Evolutionary conservation across 2,329 filamentous ascomycete species (phyloP).

Genomic region (Xylaria sp.): DNA sequence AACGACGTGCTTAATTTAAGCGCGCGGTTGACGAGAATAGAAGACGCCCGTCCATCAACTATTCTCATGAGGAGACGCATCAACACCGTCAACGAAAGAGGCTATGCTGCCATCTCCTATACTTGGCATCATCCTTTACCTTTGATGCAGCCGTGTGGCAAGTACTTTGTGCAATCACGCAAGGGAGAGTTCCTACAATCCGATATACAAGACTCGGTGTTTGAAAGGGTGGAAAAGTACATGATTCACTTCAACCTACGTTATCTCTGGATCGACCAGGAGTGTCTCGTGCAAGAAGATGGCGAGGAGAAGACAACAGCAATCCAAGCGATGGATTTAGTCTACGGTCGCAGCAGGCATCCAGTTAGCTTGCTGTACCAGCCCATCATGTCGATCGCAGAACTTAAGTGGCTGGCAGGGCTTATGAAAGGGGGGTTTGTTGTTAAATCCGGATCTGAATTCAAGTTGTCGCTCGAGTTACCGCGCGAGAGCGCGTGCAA

Average conservation of each 20-base stretch:
- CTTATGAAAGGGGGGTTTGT: too few species aligned
- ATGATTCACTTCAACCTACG: constrained; percentile 7
- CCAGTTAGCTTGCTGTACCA: constrained; percentile 22
- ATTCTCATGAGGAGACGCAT: not conserved
- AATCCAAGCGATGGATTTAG: constrained; percentile 27
- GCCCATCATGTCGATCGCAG: not conserved
- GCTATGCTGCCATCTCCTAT: constrained; percentile 17
- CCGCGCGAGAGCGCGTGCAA: too few species aligned
- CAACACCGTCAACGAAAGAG: not conserved
- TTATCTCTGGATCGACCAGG: constrained; percentile 31
- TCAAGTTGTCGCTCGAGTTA: too few species aligned
- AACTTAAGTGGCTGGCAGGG: too few species aligned
- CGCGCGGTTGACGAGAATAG: too few species aligned
- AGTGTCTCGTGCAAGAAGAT: constrained; percentile 25
- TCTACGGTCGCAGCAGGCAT: constrained; percentile 25
- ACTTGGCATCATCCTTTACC: not conserved
- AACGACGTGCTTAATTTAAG: not conserved
- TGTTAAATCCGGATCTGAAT: too few species aligned
- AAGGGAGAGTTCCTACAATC: not conserved
- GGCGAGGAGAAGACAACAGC: constrained; percentile 10
- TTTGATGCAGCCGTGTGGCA: not conserved
- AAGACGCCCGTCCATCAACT: too few species aligned
- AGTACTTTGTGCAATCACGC: constrained; percentile 1
- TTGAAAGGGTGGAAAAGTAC: constrained; percentile 24
- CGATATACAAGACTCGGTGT: constrained; percentile 20